Evolutionary conservation across 2,329 filamentous ascomycete genomes (phyloP).

Genomic region (Madurella mycetomatis): DNA sequence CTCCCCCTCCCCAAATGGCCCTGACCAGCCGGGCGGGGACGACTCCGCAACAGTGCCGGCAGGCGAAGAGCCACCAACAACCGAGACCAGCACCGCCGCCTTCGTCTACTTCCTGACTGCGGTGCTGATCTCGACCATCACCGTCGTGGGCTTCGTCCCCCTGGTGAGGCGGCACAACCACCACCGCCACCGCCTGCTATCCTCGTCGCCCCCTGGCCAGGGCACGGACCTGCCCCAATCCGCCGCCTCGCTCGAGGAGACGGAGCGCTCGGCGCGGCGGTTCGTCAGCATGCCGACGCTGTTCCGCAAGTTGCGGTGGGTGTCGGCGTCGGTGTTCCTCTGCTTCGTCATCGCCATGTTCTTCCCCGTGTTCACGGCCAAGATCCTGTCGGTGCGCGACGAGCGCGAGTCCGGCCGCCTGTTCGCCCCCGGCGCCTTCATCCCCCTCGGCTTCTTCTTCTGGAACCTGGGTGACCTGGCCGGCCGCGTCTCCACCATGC

Average conservation of each 20-base stretch:
- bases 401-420: constrained; percentile 41
- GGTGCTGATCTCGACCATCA: constrained; percentile 65
- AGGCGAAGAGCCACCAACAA: neutral
- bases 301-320: constrained; percentile 73
- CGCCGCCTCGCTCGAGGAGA: constrained; percentile 40
- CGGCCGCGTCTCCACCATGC: constrained; percentile 66
- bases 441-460: constrained; percentile 83
- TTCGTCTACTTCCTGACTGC: constrained; percentile 91
- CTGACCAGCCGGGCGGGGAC: constrained; percentile 5
- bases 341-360: constrained; percentile 88
- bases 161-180: constrained; percentile 59
- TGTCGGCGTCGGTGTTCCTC: constrained; percentile 70
- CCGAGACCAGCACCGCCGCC: constrained; percentile 59
- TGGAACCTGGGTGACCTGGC: constrained; percentile 88
- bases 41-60: constrained; percentile 21
- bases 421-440: constrained; percentile 72
- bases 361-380: constrained; percentile 84
- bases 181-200: constrained; percentile 41
- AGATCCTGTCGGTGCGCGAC: constrained; percentile 49
- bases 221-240: too few species aligned
- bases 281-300: constrained; percentile 57
- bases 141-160: constrained; percentile 70
- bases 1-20: constrained; percentile 20
- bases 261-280: constrained; percentile 47
- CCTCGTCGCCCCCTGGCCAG: too few species aligned